Base-by-base conservation (phyloP, 345 rosid genomes). In the Geranium brycei region DNA sequence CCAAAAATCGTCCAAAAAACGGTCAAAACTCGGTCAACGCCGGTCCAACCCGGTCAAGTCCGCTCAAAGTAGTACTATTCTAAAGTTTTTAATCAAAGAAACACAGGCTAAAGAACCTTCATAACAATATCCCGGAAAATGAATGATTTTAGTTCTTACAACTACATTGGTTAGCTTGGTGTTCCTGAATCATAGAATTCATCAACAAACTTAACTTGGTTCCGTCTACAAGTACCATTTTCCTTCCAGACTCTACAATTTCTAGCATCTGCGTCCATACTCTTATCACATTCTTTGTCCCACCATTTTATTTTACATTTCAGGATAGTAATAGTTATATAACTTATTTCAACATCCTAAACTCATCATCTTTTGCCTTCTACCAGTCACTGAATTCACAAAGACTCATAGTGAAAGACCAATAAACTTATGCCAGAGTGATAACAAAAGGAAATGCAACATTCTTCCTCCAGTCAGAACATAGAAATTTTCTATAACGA, bases 401-500 rank as follows among this genome's bases (percentile, higher is more conserved):
- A 59, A 59, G 31, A 23, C n/a, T 5, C 2, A 32, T 23, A 61
- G 31, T 28, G 32, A 19, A 31, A 3, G 60, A 15, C 57, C 17
- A 19, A 19, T 19, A 4, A 47, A 13, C 11, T 47, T 11, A 10
- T 47, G 13, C 15, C 14, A 47, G 12, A 47, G 53, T 6, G 53
- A 47, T 47, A 38, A 13, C 58, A 57, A 1, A 28, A 18, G 47
- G 23, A 35, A 16, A 47, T 38, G 28, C 56, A 4, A 41, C 17
- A 41, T 19, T 62, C n/a, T 62, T 61, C 19, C 47, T 61, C 28
- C 66, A 62, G 41, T 7, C 41, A 19, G 53, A 4, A 32, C 56
- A 38, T 57, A 56, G 35, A 3, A 12, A 61, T 16, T 40, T 13
- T 58, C 31, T 63, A 28, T 61, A 59, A 47, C 23, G 16, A 66